Conservation (phyloP, 2,329 filamentous ascomycete genomes). For the Penicillium sp. region DNA sequence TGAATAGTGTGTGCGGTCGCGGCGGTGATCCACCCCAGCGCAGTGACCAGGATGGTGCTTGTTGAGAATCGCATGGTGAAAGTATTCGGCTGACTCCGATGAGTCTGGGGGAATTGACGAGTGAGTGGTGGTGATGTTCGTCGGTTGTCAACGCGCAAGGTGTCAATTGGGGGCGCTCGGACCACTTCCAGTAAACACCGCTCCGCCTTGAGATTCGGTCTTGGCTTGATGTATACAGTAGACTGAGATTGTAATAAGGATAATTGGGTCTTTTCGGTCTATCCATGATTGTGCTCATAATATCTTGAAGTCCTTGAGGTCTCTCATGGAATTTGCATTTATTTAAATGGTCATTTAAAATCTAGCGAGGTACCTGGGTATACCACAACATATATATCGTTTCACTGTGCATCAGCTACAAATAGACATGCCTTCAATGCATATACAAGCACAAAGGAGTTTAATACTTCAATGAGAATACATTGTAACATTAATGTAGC, state of each 20-base stretch:
- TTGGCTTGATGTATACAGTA: background rate
- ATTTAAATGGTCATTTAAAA: too few relatives aligned
- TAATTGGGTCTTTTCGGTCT: background rate
- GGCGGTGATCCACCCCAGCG: conserved; percentile 57
- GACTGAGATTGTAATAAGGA: background rate
- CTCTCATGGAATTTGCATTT: rapidly evolving
- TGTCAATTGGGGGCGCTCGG: conserved; percentile 38
- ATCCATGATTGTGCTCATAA: background rate
- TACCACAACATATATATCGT: background rate
- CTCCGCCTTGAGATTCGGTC: conserved; percentile 1
- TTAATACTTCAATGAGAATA: background rate
- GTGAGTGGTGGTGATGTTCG: conserved; percentile 9
- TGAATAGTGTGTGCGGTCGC: conserved; percentile 89
- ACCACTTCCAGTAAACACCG: conserved; percentile 26
- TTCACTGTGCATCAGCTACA: background rate
- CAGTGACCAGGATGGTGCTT: conserved; percentile 47
- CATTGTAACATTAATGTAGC: background rate
- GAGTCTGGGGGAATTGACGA: conserved; percentile 1
- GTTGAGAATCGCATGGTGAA: conserved; percentile 42
- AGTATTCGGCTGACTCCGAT: background rate
- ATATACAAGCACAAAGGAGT: background rate
- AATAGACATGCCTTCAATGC: background rate
- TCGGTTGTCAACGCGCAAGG: conserved; percentile 32
- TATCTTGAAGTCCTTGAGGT: too few relatives aligned
- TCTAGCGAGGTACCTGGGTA: too few relatives aligned